Conservation (phyloP, 164 flowering plant species). For the Sextonia rubra region DNA sequence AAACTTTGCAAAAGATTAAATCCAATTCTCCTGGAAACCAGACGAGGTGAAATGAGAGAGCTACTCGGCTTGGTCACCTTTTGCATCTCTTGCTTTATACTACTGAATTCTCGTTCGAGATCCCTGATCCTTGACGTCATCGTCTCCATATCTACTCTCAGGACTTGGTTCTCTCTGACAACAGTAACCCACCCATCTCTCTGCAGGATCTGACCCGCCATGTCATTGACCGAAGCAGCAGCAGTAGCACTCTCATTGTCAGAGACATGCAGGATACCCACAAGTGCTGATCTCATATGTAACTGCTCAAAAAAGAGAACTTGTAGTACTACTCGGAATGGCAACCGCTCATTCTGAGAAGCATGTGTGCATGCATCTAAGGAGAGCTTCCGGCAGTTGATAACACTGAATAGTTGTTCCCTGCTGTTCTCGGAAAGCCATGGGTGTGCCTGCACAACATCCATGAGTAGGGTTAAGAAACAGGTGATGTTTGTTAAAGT, state of each 20-base stretch:
- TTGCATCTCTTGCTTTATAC: slow-evolving; percentile 65
- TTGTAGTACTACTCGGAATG: slow-evolving; percentile 79
- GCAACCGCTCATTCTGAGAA: slow-evolving; percentile 79
- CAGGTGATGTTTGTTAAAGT: not conserved
- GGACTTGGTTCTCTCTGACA: slow-evolving; percentile 73
- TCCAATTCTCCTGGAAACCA: slow-evolving; percentile 47
- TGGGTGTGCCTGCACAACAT: slow-evolving; percentile 71
- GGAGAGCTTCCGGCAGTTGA: slow-evolving; percentile 83
- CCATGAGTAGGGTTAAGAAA: not conserved
- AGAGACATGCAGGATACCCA: slow-evolving; percentile 44
- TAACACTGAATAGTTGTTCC: slow-evolving; percentile 70
- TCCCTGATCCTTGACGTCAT: slow-evolving; percentile 78
- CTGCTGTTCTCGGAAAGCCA: slow-evolving; percentile 75
- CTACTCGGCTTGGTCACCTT: slow-evolving; percentile 57
- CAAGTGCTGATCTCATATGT: slow-evolving; percentile 75
- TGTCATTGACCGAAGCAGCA: slow-evolving; percentile 21
- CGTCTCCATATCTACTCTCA: slow-evolving; percentile 72
- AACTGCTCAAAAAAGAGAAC: slow-evolving; percentile 93
- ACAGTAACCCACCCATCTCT: slow-evolving; percentile 85
- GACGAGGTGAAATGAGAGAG: slow-evolving; percentile 62
- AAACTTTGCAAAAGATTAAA: slow-evolving; percentile 58
- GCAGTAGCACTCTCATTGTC: slow-evolving; percentile 50
- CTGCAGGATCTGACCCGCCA: slow-evolving; percentile 46
- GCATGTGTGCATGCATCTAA: slow-evolving; percentile 97
- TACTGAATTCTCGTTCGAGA: slow-evolving; percentile 74